phyloP scores from a whole-genome alignment of 228 moss, liverwort and hornwort species.

The Sphagnum magellanicum region DNA sequence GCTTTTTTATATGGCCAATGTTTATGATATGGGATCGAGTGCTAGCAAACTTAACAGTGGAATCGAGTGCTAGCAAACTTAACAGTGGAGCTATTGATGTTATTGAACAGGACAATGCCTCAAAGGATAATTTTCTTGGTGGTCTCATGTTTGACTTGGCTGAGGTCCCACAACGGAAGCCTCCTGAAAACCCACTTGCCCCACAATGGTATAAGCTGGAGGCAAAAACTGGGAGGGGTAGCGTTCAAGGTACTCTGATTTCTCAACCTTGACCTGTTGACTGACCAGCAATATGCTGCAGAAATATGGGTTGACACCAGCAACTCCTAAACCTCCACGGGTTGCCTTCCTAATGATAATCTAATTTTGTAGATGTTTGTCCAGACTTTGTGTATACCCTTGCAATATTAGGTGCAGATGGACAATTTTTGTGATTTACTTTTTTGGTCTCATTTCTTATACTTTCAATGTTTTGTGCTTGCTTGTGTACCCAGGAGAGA shows the following conservation, averaged over 20 bases:
- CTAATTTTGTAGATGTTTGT: background rate
- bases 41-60: no score
- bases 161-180: slow-evolving; percentile 35
- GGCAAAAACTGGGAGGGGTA: slow-evolving; percentile 29
- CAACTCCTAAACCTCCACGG: background rate
- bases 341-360: background rate
- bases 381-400: background rate
- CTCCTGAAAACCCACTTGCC: slow-evolving; percentile 27
- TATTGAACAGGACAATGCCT: background rate
- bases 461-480: background rate
- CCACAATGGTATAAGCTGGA: slow-evolving; percentile 42
- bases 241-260: slow-evolving; percentile 24
- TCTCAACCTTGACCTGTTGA: no score
- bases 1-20: no score
- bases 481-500: slow-evolving; percentile 17
- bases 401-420: no score
- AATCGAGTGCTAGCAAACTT: no score
- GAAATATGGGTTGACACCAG: no score
- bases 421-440: background rate
- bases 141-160: slow-evolving; percentile 29
- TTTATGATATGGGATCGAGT: no score
- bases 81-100: background rate
- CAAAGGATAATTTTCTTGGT: slow-evolving; percentile 29
- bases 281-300: no score
- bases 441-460: background rate